Percentiles rank a stretch among this genome's conserved stretches.
phyloP scores from a whole-genome alignment of 106 monocot species.

The Dactylorhiza incarnata region DNA sequence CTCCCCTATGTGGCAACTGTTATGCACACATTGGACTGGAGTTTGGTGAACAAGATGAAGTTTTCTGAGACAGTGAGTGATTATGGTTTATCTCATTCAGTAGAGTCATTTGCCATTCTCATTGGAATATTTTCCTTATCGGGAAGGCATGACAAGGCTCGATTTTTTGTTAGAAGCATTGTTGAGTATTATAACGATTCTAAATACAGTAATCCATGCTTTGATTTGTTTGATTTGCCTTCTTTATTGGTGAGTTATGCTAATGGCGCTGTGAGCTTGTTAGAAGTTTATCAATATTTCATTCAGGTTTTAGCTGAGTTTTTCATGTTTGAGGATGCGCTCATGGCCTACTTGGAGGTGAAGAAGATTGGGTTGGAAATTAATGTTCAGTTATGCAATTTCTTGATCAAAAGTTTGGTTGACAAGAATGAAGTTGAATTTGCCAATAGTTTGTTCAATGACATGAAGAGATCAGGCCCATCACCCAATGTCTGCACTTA shows the following conservation, averaged over 20 bases:
- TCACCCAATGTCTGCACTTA: constrained; percentile 11
- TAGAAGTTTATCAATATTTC: constrained; percentile 1
- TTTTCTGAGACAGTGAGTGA: not conserved
- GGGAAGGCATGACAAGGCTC: constrained; percentile 6
- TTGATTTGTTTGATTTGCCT: not conserved
- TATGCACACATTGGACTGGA: constrained; percentile 3
- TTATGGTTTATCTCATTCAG: constrained; percentile 6
- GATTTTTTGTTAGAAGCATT: constrained; percentile 2
- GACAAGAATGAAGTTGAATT: not conserved
- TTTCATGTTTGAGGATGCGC: constrained; percentile 10
- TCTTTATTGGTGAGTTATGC: not conserved
- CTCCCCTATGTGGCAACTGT: constrained; percentile 10
- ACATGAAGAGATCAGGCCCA: constrained; percentile 4
- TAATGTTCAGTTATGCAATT: constrained; percentile 10
- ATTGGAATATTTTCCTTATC: not conserved
- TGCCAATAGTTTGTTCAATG: not conserved
- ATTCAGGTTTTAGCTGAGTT: constrained; percentile 1
- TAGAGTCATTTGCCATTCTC: constrained; percentile 7
- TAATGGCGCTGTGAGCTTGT: constrained; percentile 2
- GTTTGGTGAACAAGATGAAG: not conserved
- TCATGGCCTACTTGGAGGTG: constrained; percentile 2
- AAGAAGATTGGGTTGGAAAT: not conserved
- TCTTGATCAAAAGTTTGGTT: constrained; percentile 2
- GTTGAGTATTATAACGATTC: not conserved
- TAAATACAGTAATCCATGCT: not conserved